Evolutionary conservation across 805 yeast genomes (phyloP), one percentile per base, ranked within the genome.

Genomic region (Nematodospora valgi): DNA sequence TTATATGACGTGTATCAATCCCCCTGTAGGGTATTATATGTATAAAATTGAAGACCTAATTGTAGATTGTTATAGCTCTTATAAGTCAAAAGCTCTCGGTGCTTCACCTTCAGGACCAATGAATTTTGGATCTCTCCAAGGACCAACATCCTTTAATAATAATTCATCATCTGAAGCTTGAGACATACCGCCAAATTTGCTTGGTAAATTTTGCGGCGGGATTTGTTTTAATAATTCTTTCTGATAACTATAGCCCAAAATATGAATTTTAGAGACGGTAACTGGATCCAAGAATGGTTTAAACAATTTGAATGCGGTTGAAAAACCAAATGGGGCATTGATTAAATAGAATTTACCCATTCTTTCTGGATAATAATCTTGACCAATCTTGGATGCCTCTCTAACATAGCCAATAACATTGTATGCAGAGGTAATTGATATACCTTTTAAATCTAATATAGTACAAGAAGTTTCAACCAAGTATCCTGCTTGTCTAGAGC

Each of bases 301-400:
- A 70, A 93, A 86, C 37, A 89, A 57, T 59, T 79, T 78, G 76
- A 91, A 93, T 26, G 94, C 97, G 26, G 97, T 82, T 24, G 96
- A 79, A 66, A 93, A 93, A 2, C 98, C 98, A 57, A 88, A 93
- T 45, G 98, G 98, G 1, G 98, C 95, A 56, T 93, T 93, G 64
- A 93, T 86, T 51, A 89, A 69, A 66, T 88, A 91, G 59, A 91
- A 93, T 63, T 86, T 88, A 56, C 98, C 98, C 98, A 93, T 93
- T 64, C 98, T 84, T 72, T 93, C 98, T 11, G 98, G 98, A 60
- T 93, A 93, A 66, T 86, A 91, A 68, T 93, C 86, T 71, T 93
- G 98, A 40, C 98, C 96, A 51, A 93, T 86, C 52, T 76, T 69
- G 10, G 96, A 86, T 7, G 98, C 96, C 64, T 89, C 97, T 58